Evolutionary conservation across 805 yeast genomes (phyloP), one percentile per base, ranked within the genome.

Genomic region (Candida qinlingensis): DNA sequence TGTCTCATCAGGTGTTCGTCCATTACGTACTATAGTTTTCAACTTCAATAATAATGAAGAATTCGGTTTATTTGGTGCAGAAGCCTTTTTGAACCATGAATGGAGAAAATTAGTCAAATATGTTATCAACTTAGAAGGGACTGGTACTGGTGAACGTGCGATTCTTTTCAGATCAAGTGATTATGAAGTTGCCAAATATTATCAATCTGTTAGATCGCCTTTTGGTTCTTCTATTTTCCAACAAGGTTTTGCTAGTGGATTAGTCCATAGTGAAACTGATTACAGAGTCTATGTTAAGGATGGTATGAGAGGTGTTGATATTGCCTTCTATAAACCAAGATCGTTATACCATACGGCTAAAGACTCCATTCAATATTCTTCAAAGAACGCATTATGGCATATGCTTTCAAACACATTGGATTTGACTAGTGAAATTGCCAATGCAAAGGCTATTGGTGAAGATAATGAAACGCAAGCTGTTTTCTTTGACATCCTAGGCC

Each of bases 41-140:
- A 90, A 91, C 64, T 87, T 91, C 69, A 91, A 91, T 66, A 86
- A 90, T 63, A 79, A 89, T 62, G 97, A 90, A 63, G 97, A 90
- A 60, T 85, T 87, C 65, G 96, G 96, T 0, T 71, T 91, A 31
- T 68, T 82, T 47, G 97, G 97, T 4, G 96, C 97, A 0, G 73
- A 75, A 41, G 76, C 85, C 0, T 89, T 88, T 57, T 66, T 86
- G 46, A 63, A 75, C 33, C 96, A 89, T 62, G 82, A 85, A 13
- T 86, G 95, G 92, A 72, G 79, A 26, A 65, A 73, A 37, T 64
- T 77, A 12, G 81, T 85, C 2, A 70, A 70, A 38, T 84, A 76
- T 59, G 85, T 91, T 49, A 72, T 90, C 54, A 91, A 91, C 62
- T 69, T 90, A 53, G 97, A 90, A 70, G 97, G 97, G 13, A 87